Evolutionary conservation across 345 rosid genomes (phyloP).

Genomic region (Rubroshorea leprosula): DNA sequence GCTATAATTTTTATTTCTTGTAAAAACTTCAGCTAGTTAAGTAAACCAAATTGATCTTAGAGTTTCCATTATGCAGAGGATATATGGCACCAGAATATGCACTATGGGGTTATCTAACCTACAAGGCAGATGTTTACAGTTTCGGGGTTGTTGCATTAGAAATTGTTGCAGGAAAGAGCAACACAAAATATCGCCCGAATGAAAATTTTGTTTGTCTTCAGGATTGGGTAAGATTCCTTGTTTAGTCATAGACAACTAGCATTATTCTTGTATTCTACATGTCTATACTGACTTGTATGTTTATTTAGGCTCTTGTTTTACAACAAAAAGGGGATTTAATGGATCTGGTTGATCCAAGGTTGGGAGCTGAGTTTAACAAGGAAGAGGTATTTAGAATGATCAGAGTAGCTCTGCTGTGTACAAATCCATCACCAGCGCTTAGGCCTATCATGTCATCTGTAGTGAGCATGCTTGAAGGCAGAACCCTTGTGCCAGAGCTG

Average conservation of each 20-base stretch:
- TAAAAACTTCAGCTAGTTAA: too few species aligned
- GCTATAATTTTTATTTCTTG: too few species aligned
- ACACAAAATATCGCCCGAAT: slow-evolving; percentile 34
- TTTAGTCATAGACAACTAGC: not conserved
- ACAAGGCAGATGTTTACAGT: slow-evolving; percentile 65
- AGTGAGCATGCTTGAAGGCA: slow-evolving; percentile 46
- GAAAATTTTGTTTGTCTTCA: slow-evolving; percentile 37
- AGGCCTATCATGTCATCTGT: slow-evolving; percentile 56
- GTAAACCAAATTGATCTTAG: too few species aligned
- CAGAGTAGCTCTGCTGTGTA: slow-evolving; percentile 44
- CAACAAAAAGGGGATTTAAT: slow-evolving; percentile 30
- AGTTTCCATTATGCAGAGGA: slow-evolving; percentile 27
- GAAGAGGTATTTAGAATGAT: slow-evolving; percentile 45
- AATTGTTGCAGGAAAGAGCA: slow-evolving; percentile 46
- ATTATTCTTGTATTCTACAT: not conserved
- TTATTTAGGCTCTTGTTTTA: slow-evolving; percentile 34
- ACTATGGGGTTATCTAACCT: slow-evolving; percentile 49
- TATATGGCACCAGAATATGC: slow-evolving; percentile 74
- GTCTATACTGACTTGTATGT: not conserved
- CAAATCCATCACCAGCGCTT: slow-evolving; percentile 37
- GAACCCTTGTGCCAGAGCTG: slow-evolving; percentile 20
- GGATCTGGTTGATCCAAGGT: slow-evolving; percentile 37
- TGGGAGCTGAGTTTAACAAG: slow-evolving; percentile 24
- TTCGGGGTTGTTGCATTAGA: slow-evolving; percentile 55
- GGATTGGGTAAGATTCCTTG: slow-evolving; percentile 40